Percentiles rank a stretch among this genome's conserved stretches.
Conservation (phyloP, 1,284 basidiomycete species). For the Afroboletus lepidellus region DNA sequence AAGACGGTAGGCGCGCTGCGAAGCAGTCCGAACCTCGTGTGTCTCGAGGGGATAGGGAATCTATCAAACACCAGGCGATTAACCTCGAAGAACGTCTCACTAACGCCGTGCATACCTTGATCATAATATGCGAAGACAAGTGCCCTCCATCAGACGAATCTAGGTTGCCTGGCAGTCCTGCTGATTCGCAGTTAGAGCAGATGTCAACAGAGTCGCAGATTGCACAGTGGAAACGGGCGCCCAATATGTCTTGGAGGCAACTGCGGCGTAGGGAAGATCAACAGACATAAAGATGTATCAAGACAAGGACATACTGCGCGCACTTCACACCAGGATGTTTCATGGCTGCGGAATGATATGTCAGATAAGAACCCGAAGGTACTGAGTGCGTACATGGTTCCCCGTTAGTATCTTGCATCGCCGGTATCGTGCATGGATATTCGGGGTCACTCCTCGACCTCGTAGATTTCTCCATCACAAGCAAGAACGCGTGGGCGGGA, state of each 20-base stretch:
- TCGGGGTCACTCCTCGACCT: conserved; percentile 45
- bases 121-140: conserved; percentile 83
- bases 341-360: conserved; percentile 48
- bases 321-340: conserved; percentile 72
- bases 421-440: conserved; percentile 24
- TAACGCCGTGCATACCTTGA: conserved; percentile 65
- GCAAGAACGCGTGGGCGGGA: conserved; percentile 81
- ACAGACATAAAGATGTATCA: not conserved
- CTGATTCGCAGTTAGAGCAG: conserved; percentile 86
- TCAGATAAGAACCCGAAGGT: conserved; percentile 10
- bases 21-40: conserved; percentile 71
- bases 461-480: conserved; percentile 62
- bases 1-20: conserved; percentile 67
- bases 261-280: conserved; percentile 40
- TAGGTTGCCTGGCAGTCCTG: conserved; percentile 76
- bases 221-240: conserved; percentile 87
- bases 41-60: conserved; percentile 80
- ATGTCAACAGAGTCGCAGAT: conserved; percentile 83
- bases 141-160: conserved; percentile 75
- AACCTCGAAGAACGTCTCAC: not conserved
- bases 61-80: conserved; percentile 38
- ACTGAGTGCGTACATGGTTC: conserved; percentile 56
- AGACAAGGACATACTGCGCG: conserved; percentile 61
- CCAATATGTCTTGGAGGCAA: conserved; percentile 85
- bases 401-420: conserved; percentile 42